Base-by-base conservation (phyloP, 2,329 filamentous ascomycete genomes). In the Rhinocladiella similis region DNA sequence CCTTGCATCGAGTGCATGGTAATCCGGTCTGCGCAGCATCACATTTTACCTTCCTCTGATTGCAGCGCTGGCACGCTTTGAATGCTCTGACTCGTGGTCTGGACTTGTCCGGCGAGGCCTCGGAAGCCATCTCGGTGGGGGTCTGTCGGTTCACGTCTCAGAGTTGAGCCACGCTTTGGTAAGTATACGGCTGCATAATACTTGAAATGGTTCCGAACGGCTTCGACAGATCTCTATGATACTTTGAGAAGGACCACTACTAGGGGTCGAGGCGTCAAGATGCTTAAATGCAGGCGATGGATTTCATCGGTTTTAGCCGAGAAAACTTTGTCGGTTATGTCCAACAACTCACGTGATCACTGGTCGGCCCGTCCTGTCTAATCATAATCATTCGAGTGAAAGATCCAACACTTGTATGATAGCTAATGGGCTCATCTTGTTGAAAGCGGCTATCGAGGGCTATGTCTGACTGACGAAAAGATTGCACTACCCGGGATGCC, bases 31-130 rank as follows among this genome's bases (percentile, higher is more conserved):
- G 41, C 16, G 54, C 45, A 6, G 54, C 54, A 29, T 57, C 54
- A 29, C 54, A 57, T 48, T 53, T 57, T n/a, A 52, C 46, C 39
- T 57, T 57, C 13, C 50, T 41, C 25, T 45, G 35, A 29, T 52
- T 57, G 50, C 54, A 57, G 42, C 54, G 45, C 16, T 57, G 54
- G 39, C 54, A 57, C 13, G 54, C 54, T 25, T 53, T 57, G 50
- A 52, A 48, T 43, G 54, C 54, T 45, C 54, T 46, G 29, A 33
- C 46, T 33, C 54, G 47, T 9, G 5, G 20, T 22, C 19, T n/a
- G 9, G 19, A 5, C 6, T 14, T 53, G 3, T 47, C 29, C 42
- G n/a, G 14, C 5, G 38, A 19, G 18, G 38, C 14, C n/a, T 5
- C 12, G 10, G 22, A n/a, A n/a, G 42, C 18, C 42, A 45, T 45